A percentile compares a stretch with the other conserved stretches of the same genome.
Evolutionary conservation across 148 eudicot species (phyloP).

Genomic region (Pouteria glomerata): DNA sequence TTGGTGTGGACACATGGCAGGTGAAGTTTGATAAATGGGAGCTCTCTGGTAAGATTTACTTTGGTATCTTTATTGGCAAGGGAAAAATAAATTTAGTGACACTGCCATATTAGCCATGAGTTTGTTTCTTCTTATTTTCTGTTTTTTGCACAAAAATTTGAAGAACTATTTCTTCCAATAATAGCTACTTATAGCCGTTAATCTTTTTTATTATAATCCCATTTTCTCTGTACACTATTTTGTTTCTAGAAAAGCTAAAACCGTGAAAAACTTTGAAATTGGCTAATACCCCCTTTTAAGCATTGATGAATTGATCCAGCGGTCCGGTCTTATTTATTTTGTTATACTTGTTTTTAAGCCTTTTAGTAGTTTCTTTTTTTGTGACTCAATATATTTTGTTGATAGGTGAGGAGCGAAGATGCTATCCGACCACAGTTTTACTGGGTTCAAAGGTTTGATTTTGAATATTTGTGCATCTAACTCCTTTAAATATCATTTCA

Average conservation of each 20-base stretch:
- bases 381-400: not conserved
- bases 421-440: constrained; percentile 37
- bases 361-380: not conserved
- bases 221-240: no score
- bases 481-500: not conserved
- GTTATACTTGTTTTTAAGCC: not conserved
- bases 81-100: no score
- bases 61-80: not conserved
- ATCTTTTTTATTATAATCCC: not conserved
- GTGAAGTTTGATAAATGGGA: constrained; percentile 63
- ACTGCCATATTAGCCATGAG: not conserved
- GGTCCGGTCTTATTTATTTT: not conserved
- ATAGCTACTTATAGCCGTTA: not conserved
- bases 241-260: no score
- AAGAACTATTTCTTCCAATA: no score
- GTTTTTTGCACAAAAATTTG: no score
- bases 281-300: no score
- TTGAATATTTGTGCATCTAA: not conserved
- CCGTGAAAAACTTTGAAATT: no score
- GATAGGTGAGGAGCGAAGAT: constrained; percentile 29
- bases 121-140: not conserved
- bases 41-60: constrained; percentile 30
- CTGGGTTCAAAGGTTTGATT: constrained; percentile 34
- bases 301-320: no score
- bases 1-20: constrained; percentile 56